phyloP scores from a whole-genome alignment of 768 basidiomycete species.

The Megacollybia marginata region DNA sequence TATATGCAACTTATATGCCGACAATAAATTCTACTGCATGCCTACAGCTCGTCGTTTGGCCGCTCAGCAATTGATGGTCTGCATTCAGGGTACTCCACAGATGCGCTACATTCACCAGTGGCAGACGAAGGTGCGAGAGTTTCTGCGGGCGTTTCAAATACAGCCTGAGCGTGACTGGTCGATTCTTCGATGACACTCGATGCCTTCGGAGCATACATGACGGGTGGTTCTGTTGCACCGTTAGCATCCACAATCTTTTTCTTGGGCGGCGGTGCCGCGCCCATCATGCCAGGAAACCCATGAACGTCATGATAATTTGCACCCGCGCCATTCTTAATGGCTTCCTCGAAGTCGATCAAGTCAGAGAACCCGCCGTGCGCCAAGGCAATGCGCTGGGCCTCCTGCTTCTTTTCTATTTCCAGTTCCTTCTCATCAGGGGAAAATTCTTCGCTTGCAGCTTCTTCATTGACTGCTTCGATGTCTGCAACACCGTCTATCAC shows the following conservation, averaged over 20 bases:
- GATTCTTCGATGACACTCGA: not conserved
- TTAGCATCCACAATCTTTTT: conserved; percentile 2
- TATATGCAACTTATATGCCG: not conserved
- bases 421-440: conserved; percentile 31
- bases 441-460: conserved; percentile 33
- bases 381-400: conserved; percentile 44
- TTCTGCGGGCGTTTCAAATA: not conserved
- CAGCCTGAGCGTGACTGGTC: not conserved
- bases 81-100: not conserved
- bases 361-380: conserved; percentile 44
- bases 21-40: not conserved
- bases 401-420: conserved; percentile 44
- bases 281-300: conserved; percentile 38
- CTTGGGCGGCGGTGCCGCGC: conserved; percentile 17
- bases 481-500: conserved; percentile 63
- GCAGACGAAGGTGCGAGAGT: not conserved
- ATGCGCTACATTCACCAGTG: not conserved
- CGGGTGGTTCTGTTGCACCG: not conserved
- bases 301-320: conserved; percentile 35
- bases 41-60: conserved; percentile 2
- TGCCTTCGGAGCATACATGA: not conserved
- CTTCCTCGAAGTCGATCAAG: conserved; percentile 46
- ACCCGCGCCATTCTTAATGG: conserved; percentile 32
- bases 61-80: not conserved
- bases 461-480: conserved; percentile 34